Conservation (phyloP, 2,329 filamentous ascomycete species). For the Thelonectria rubi region DNA sequence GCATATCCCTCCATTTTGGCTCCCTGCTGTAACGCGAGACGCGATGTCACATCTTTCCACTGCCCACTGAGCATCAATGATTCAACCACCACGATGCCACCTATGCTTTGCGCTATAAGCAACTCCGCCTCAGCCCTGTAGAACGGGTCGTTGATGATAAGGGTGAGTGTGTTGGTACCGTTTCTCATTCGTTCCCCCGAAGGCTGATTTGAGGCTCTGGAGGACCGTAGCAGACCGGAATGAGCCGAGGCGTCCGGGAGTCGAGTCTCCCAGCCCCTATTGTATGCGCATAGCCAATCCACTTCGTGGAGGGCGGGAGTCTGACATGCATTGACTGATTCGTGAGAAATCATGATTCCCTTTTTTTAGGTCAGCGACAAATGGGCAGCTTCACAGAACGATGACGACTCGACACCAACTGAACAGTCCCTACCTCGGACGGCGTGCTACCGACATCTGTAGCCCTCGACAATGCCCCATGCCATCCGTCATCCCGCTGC, state of each 20-base stretch:
- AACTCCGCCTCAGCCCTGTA: background rate
- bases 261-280: conserved; percentile 4
- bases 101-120: background rate
- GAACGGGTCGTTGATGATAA: background rate
- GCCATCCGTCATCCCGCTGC: background rate
- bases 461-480: background rate
- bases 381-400: background rate
- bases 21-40: background rate
- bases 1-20: background rate
- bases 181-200: background rate
- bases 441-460: background rate
- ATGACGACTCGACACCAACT: background rate
- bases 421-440: background rate
- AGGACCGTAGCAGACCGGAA: background rate
- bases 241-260: background rate
- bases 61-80: background rate
- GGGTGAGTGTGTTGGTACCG: background rate
- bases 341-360: no score
- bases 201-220: background rate
- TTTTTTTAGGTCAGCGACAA: no score
- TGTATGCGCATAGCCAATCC: conserved; percentile 11
- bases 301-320: background rate
- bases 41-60: background rate
- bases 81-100: background rate
- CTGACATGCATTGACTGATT: no score